Conservation (phyloP, 2,329 filamentous ascomycete genomes). For the Trichoderma aggressivum region DNA sequence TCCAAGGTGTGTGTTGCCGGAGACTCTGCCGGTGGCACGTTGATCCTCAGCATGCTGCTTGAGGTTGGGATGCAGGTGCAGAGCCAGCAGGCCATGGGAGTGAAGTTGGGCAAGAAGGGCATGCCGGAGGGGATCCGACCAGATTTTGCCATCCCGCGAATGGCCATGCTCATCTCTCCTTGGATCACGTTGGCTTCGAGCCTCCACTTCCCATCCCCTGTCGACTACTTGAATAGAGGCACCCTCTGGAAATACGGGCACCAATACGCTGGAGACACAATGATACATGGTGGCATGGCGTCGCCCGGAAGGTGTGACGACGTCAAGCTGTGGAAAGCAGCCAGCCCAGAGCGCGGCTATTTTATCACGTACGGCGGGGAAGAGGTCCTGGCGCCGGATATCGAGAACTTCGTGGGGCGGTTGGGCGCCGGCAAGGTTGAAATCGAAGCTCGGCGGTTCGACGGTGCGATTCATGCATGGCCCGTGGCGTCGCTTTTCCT, state of each 20-base stretch:
- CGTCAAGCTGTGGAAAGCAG: slow-evolving; percentile 60
- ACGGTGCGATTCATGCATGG: slow-evolving; percentile 76
- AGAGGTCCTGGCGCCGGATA: slow-evolving; percentile 73
- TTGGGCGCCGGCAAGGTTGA: slow-evolving; percentile 52
- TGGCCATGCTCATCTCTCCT: slow-evolving; percentile 74
- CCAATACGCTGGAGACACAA: slow-evolving; percentile 56
- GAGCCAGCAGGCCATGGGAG: slow-evolving; percentile 23
- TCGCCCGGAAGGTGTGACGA: slow-evolving; percentile 72
- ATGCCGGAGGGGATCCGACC: slow-evolving; percentile 21
- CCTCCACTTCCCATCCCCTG: slow-evolving; percentile 64
- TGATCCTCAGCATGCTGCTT: slow-evolving; percentile 70
- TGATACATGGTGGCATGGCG: slow-evolving; percentile 35
- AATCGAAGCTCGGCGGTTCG: slow-evolving; percentile 58
- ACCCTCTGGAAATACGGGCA: slow-evolving; percentile 67
- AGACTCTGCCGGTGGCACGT: slow-evolving; percentile 74
- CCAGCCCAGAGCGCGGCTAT: slow-evolving; percentile 64
- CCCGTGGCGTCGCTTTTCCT: slow-evolving; percentile 66
- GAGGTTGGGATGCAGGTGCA: slow-evolving; percentile 49
- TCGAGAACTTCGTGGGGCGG: slow-evolving; percentile 55
- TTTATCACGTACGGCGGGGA: slow-evolving; percentile 70
- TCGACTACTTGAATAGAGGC: slow-evolving; percentile 69
- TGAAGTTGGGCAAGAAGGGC: slow-evolving; percentile 18
- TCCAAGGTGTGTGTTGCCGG: slow-evolving; percentile 68
- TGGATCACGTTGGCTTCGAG: slow-evolving; percentile 72
- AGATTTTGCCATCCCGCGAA: slow-evolving; percentile 34